These are phyloP conservation scores for Aspergillus neotritici DNA, from an alignment of 2,329 filamentous ascomycete genomes.

Conservation along the genomic window DNA sequence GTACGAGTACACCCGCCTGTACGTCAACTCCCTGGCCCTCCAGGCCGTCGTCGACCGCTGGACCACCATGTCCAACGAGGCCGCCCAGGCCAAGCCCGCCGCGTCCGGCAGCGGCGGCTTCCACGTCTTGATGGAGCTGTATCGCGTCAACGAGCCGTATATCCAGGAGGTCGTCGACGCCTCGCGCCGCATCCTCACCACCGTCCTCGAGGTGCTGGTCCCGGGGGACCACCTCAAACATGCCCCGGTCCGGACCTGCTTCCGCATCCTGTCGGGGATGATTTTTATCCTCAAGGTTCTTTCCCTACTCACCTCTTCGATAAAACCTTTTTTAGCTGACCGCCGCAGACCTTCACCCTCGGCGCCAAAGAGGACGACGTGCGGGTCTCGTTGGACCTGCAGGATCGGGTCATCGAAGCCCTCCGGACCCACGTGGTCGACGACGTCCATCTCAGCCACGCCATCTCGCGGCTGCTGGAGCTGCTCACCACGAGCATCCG, in stretches of 20 bases:
- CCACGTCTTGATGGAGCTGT: conserved; percentile 40
- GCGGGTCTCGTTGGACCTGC: conserved; percentile 52
- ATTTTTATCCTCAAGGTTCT: conserved; percentile 58
- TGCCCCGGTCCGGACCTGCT: conserved; percentile 59
- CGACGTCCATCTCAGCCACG: conserved; percentile 59
- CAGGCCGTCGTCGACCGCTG: conserved; percentile 94
- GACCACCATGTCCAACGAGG: conserved; percentile 59
- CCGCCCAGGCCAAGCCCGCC: conserved; percentile 27
- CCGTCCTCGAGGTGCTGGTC: conserved; percentile 54
- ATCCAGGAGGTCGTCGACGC: conserved; percentile 59
- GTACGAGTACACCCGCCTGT: conserved; percentile 87
- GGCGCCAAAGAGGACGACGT: conserved; percentile 59
- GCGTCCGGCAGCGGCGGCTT: conserved; percentile 32
- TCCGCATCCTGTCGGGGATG: conserved; percentile 59
- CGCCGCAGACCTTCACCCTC: conserved; percentile 52
- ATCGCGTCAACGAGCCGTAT: conserved; percentile 56
- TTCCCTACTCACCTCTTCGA: background rate
- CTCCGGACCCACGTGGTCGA: conserved; percentile 58
- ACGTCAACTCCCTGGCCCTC: conserved; percentile 87
- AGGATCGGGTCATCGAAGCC: conserved; percentile 55
- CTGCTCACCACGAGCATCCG: conserved; percentile 55
- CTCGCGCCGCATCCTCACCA: conserved; percentile 55
- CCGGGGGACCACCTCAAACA: conserved; percentile 56
- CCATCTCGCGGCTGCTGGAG: conserved; percentile 57
- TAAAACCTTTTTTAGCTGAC: conserved; percentile 3